Conservation (phyloP, 345 rosid species). For the Linum tenue region DNA sequence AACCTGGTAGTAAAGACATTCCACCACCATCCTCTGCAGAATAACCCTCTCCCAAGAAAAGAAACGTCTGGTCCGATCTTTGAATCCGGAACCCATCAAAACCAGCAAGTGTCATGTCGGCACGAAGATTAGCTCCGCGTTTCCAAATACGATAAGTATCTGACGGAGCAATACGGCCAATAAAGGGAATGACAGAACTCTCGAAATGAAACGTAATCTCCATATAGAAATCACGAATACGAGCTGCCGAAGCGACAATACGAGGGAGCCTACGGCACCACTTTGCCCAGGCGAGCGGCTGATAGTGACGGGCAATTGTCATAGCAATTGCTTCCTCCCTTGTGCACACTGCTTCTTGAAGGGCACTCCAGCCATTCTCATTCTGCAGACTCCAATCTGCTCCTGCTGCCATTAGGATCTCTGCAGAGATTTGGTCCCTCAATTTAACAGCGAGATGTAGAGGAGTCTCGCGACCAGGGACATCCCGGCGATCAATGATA, state of each 20-base stretch:
- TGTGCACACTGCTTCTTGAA: constrained; percentile 98
- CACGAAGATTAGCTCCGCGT: constrained; percentile 95
- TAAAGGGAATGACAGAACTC: constrained; percentile 93
- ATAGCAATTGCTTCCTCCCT: constrained; percentile 87
- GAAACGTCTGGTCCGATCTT: constrained; percentile 84
- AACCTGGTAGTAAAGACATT: constrained; percentile 52
- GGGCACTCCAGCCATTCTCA: constrained; percentile 98
- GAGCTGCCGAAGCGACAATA: constrained; percentile 68
- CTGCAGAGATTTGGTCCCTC: constrained; percentile 67
- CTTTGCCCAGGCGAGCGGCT: constrained; percentile 99
- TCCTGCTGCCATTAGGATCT: constrained; percentile 84
- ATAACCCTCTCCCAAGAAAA: constrained; percentile 88
- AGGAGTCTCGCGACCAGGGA: constrained; percentile 92
- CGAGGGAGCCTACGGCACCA: constrained; percentile 98
- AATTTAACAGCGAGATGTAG: constrained; percentile 91
- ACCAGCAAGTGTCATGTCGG: constrained; percentile 96
- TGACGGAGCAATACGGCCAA: constrained; percentile 94
- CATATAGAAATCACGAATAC: constrained; percentile 94
- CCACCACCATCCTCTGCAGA: constrained; percentile 55
- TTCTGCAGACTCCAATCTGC: constrained; percentile 99
- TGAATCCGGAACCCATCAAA: constrained; percentile 95
- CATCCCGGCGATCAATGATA: constrained; percentile 79
- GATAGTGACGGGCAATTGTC: constrained; percentile 85
- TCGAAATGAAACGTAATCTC: constrained; percentile 97
- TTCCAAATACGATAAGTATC: constrained; percentile 99